Base-by-base conservation (phyloP, 2,329 filamentous ascomycete genomes). In the Pseudocercospora crystallina region DNA sequence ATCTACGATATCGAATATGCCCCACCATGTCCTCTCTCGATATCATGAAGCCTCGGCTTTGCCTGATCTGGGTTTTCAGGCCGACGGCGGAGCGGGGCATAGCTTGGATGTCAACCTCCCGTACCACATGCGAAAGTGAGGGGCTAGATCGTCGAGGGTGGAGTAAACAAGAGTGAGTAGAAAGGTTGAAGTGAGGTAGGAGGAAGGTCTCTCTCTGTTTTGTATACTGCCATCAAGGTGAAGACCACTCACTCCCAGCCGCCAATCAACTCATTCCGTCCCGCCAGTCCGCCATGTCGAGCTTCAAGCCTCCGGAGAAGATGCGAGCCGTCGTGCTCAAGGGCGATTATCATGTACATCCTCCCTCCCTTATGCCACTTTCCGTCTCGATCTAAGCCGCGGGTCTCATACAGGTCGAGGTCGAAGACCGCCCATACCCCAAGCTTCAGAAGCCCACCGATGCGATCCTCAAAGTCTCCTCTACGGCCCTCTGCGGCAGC, bases 251-350 rank as follows among this genome's bases (percentile, higher is more conserved):
- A 31, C 39, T 17, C 38, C 12, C 29, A 47, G 13, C 36, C 20
- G 20, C 31, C 39, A 35, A 40, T 44, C 35, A 44, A 14, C 33
- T 9, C 8, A 49, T 26, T 26, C 34, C 31, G 47, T 17, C 33
- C 43, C 43, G 49, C 31, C 50, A 4, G 20, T 26, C 20, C 3
- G 20, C 20, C 20, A 26, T 26, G 20, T 26, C 20, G 20, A 26
- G 20, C 20, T 60, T 54, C 42, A 33, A 51, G 51, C 53, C 61
- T 29, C 62, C 65, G 29, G 56, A 68, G 51, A 88, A 81, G 0
- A 96, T 96, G 91, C 87, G 88, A 70, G 90, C 90, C 29, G 89
- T 96, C 29, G 81, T 96, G 47, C 95, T 96, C 73, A 85, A 92
- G 56, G 89, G 86, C 2, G 86, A 87, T 3, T 78, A 81, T 63